Evolutionary conservation across 139 green algal species (phyloP).

Genomic region (Chlorella sp.): DNA sequence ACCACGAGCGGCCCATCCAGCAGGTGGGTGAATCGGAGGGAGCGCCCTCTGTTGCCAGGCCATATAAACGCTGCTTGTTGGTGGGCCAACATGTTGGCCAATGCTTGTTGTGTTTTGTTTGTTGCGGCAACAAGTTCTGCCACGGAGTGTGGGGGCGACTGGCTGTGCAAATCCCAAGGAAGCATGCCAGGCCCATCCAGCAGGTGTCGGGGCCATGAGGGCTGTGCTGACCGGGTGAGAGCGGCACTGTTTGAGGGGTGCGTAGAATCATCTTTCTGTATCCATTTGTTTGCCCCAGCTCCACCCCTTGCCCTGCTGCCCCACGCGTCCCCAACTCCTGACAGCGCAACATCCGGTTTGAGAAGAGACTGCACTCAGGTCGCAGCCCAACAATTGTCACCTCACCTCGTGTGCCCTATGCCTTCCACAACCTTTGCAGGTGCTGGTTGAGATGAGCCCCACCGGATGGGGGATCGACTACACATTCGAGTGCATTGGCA

Average conservation of each 20-base stretch:
- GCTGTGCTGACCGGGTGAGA: no score
- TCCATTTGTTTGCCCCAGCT: neutral
- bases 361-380: neutral
- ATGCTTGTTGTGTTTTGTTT: no score
- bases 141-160: no score
- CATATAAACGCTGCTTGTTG: no score
- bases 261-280: neutral
- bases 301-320: no score
- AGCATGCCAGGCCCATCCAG: neutral
- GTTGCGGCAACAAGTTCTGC: no score
- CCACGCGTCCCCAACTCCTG: no score
- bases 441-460: conserved; percentile 90
- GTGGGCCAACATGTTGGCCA: no score
- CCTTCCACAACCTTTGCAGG: conserved; percentile 43
- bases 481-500: conserved; percentile 95
- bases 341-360: no score
- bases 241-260: no score
- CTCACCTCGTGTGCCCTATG: neutral
- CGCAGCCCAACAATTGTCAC: neutral
- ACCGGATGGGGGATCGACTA: conserved; percentile 92
- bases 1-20: conserved; percentile 84
- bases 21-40: neutral
- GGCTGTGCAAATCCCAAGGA: neutral
- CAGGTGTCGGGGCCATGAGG: neutral
- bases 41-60: no score